phyloP scores from a whole-genome alignment of 768 basidiomycete species.

The Serendipita sp. region DNA sequence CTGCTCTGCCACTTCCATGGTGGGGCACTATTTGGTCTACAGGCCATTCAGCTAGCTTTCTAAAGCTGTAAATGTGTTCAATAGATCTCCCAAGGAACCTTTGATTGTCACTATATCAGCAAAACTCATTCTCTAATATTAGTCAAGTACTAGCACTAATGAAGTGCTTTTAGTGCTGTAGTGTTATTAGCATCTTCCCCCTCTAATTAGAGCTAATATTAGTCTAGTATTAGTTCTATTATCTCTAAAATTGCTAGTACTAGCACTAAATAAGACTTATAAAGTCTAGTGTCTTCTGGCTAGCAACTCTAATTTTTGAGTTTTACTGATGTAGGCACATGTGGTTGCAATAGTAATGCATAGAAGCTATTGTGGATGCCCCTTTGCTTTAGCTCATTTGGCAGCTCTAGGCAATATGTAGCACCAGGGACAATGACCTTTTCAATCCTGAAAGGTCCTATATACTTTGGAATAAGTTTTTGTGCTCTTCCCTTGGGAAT shows the following conservation, averaged over 20 bases:
- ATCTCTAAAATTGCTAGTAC: no score
- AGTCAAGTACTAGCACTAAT: no score
- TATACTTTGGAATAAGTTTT: constrained; percentile 18
- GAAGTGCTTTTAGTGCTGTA: no score
- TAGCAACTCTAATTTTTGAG: no score
- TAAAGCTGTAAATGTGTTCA: background rate
- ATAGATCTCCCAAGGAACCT: constrained; percentile 21
- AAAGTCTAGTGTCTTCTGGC: no score
- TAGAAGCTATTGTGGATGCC: constrained; percentile 25
- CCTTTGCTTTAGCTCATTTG: constrained; percentile 15
- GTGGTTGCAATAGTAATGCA: constrained; percentile 17
- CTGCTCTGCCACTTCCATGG: constrained; percentile 14
- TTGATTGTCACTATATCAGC: constrained; percentile 17
- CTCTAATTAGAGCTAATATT: no score
- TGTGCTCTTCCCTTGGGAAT: constrained; percentile 18
- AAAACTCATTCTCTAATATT: no score
- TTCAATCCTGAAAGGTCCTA: constrained; percentile 14
- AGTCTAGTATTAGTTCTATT: no score
- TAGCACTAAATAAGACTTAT: no score
- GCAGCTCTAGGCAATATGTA: constrained; percentile 21
- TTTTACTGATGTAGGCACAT: constrained; percentile 9
- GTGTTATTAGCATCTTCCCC: no score
- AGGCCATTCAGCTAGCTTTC: constrained; percentile 14
- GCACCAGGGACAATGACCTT: constrained; percentile 10
- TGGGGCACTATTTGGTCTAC: constrained; percentile 17